phyloP scores from a whole-genome alignment of 495 filamentous ascomycete genomes.

The Aspergillus sclerotiicarbonarius region DNA sequence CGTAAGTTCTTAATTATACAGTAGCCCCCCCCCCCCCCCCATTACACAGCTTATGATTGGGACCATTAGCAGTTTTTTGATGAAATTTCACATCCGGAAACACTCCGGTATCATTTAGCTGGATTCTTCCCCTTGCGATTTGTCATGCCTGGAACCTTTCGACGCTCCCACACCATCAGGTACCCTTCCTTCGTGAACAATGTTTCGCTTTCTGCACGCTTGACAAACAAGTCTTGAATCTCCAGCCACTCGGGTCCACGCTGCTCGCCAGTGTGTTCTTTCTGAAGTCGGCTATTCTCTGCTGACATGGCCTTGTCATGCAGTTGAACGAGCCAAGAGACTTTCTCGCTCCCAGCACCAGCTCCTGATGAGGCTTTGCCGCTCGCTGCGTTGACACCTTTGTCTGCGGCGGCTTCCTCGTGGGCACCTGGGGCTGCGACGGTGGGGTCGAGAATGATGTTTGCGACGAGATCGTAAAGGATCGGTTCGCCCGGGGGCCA shows the following conservation, averaged over 20 bases:
- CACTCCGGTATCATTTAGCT: conserved; percentile 14
- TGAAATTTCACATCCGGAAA: neutral
- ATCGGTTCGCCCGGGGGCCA: conserved; percentile 77
- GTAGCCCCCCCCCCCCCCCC: neutral
- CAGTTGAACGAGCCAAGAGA: conserved; percentile 56
- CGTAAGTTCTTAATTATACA: conserved; percentile 18
- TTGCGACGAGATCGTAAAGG: conserved; percentile 94
- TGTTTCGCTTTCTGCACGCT: conserved; percentile 78
- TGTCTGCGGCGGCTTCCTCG: conserved; percentile 73
- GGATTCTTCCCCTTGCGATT: conserved; percentile 44
- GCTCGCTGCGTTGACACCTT: conserved; percentile 71
- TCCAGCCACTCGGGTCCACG: conserved; percentile 76
- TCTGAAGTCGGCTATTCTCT: conserved; percentile 34
- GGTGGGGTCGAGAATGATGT: conserved; percentile 67
- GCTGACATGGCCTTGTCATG: conserved; percentile 50
- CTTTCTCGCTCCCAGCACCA: conserved; percentile 50
- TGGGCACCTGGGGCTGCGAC: conserved; percentile 77
- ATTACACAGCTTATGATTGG: neutral
- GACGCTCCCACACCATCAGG: conserved; percentile 93
- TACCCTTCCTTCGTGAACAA: conserved; percentile 91
- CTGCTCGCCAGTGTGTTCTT: conserved; percentile 32
- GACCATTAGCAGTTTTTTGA: neutral
- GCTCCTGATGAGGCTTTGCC: conserved; percentile 56
- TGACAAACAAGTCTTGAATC: conserved; percentile 91
- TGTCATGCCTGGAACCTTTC: conserved; percentile 51